Evolutionary conservation across 2,329 filamentous ascomycete genomes (phyloP), one percentile per base, ranked within the genome.

Genomic region (Fusarium torulosum): DNA sequence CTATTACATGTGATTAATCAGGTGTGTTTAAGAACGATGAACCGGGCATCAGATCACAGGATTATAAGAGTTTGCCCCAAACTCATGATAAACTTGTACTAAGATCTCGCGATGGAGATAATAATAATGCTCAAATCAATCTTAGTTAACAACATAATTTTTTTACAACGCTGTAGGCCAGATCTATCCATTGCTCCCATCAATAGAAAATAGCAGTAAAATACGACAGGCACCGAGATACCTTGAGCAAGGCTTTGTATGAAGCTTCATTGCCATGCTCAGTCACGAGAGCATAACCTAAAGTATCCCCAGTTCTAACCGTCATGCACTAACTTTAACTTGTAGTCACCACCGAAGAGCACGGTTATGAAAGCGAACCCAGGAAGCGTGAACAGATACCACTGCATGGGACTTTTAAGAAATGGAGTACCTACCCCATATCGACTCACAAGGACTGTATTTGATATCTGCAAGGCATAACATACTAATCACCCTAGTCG

Each of bases 1-100:
- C 57, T 49, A 65, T 59, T 31, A 19, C 49, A 40, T 59, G 50
- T 53, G 57, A 38, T 41, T 53, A 37, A 59, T 54, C 35, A n/a
- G 31, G 51, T 46, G 49, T 35, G 9, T 23, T n/a, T 37, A 25
- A 15, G 25, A 46, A 17, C 33, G 9, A 37, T 37, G 35, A n/a
- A 10, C 17, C 9, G 5, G 7, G n/a, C n/a, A 11, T 31, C 20
- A 46, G 9, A 29, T 13, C 4, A 29, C 27, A 29, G 14, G 14
- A 33, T 33, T 15, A 33, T 33, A 7, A 33, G 29, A 33, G 14
- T 7, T 7, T 15, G 6, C 29, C 7, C 29, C 4, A 33, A 33
- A 33, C 7, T 15, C 7, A 15, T 33, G 1, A 13, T 33, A 33
- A 7, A 10, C 29, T 7, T 15, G 7, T 2, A 15, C 29, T 15